These are phyloP conservation scores for Cenchrus fungigraminus DNA, from an alignment of 176 grass and related monocot species.

Conservation along the genomic window DNA sequence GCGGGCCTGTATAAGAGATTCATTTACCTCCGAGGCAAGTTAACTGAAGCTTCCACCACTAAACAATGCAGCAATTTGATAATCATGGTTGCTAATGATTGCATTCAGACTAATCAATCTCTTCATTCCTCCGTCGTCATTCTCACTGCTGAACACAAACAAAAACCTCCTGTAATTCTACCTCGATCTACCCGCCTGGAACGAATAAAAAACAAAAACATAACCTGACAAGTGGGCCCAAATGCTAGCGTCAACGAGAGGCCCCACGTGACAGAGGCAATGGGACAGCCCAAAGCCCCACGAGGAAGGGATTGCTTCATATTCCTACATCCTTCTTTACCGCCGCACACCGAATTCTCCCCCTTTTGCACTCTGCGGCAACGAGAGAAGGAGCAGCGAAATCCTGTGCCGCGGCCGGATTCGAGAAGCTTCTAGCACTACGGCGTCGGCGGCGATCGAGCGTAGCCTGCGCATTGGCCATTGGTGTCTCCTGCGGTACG, in stretches of 20 bases:
- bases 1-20: not conserved
- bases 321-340: not conserved
- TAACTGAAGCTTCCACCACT: not conserved
- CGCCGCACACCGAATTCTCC: not conserved
- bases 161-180: not conserved
- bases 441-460: not conserved
- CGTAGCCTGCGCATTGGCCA: not conserved
- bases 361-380: slow-evolving; percentile 23
- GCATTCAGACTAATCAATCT: not conserved
- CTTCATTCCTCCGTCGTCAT: too few relatives aligned
- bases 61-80: slow-evolving; percentile 7
- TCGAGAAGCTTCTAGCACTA: slow-evolving; percentile 34
- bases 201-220: not conserved
- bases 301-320: not conserved
- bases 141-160: not conserved
- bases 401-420: not conserved
- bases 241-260: too few relatives aligned
- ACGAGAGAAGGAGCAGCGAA: slow-evolving; percentile 8
- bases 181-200: not conserved
- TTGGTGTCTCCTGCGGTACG: not conserved
- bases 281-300: not conserved
- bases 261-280: slow-evolving; percentile 32
- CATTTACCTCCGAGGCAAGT: not conserved
- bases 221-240: slow-evolving; percentile 1
- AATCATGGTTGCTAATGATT: not conserved